Conservation (phyloP, 2,329 filamentous ascomycete species). For the Penicillium sp. region DNA sequence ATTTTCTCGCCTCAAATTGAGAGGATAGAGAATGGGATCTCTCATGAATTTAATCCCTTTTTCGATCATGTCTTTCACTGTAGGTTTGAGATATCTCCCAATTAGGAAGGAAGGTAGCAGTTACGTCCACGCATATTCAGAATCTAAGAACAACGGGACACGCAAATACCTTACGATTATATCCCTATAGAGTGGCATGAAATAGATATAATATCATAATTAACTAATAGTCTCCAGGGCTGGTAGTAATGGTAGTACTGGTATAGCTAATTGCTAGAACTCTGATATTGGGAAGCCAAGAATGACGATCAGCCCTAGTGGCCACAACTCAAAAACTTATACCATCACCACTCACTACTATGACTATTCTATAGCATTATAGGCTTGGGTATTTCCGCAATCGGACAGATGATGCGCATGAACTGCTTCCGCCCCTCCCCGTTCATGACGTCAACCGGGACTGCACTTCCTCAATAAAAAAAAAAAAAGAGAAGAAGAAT, state of each 20-base stretch:
- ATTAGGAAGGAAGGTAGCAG: constrained; percentile 3
- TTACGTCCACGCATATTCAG: not conserved
- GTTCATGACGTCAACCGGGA: constrained; percentile 33
- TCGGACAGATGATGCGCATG: not conserved
- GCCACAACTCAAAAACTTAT: not conserved
- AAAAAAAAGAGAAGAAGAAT: constrained; percentile 6
- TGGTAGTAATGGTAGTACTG: not conserved
- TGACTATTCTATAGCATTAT: not conserved
- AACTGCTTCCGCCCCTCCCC: constrained; percentile 16
- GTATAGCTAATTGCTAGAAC: not conserved
- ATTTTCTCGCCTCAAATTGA: not conserved
- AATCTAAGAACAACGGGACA: no score
- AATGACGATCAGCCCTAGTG: constrained; percentile 11
- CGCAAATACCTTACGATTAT: not conserved
- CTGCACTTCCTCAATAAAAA: constrained; percentile 13
- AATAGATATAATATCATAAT: not conserved
- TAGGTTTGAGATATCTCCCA: not conserved
- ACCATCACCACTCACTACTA: not conserved
- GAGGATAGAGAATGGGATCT: constrained; percentile 4
- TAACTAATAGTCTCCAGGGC: not conserved
- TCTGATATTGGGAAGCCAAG: constrained; percentile 1
- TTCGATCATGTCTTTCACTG: not conserved
- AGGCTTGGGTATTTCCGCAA: not conserved
- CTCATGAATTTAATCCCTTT: constrained; percentile 1
- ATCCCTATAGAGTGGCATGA: not conserved